These are phyloP conservation scores for Echinochloa phyllopogon DNA, from an alignment of 176 grass and related monocot species.

Conservation along the genomic window DNA sequence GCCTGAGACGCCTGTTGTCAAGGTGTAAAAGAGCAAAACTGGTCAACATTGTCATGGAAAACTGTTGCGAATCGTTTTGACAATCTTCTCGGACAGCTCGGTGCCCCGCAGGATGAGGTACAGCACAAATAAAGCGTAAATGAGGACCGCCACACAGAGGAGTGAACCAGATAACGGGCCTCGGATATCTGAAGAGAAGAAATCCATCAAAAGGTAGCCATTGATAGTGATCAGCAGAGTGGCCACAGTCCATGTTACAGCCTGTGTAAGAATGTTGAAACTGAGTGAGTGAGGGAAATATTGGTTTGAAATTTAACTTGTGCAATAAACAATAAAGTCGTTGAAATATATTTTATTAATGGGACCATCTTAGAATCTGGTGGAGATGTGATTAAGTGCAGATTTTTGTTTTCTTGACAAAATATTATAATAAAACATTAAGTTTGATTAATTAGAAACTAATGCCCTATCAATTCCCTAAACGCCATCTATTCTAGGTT, in stretches of 20 bases:
- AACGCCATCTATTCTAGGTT: neutral
- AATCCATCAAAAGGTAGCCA: slow-evolving; percentile 86
- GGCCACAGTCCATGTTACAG: slow-evolving; percentile 85
- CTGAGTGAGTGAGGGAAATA: neutral
- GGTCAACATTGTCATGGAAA: slow-evolving; percentile 45
- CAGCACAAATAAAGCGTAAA: slow-evolving; percentile 67
- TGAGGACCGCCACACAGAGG: slow-evolving; percentile 50
- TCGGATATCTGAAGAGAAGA: slow-evolving; percentile 81
- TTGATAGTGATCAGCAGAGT: slow-evolving; percentile 89
- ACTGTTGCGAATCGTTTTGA: slow-evolving; percentile 44
- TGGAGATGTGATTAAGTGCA: neutral
- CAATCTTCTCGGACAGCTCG: slow-evolving; percentile 48
- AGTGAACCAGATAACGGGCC: slow-evolving; percentile 62
- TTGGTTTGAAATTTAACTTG: slow-evolving; percentile 6
- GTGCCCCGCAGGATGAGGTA: slow-evolving; percentile 80
- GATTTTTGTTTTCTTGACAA: neutral
- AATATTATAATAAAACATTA: neutral
- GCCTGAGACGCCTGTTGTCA: slow-evolving; percentile 6
- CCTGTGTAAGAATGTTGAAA: slow-evolving; percentile 49
- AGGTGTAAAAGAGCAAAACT: slow-evolving; percentile 25
- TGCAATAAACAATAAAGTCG: neutral
- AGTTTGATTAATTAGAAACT: neutral
- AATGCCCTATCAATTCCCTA: neutral
- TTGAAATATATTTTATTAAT: neutral
- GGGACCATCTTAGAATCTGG: neutral